A percentile compares a stretch with the other conserved stretches of the same genome.
Conservation (phyloP, 352 stramenopile genomes). For the Phytophthora capsici region DNA sequence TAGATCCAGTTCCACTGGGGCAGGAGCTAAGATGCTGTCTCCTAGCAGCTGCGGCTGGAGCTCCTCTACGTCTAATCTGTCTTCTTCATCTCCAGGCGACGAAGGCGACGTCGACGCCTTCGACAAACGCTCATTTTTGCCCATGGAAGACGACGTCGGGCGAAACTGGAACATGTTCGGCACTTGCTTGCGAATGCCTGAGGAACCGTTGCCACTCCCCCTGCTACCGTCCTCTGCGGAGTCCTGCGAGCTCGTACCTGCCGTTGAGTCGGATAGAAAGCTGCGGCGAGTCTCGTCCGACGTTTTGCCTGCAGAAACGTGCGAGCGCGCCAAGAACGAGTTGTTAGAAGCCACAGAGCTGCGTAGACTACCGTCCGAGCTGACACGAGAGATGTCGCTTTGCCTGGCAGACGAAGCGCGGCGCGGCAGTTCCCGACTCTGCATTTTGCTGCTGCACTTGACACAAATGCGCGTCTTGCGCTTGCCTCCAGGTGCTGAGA, state of each 20-base stretch:
- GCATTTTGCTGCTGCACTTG: slow-evolving; percentile 74
- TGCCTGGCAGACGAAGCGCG: slow-evolving; percentile 41
- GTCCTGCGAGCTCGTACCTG: slow-evolving; percentile 38
- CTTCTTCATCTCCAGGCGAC: slow-evolving; percentile 43
- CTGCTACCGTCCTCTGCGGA: slow-evolving; percentile 40
- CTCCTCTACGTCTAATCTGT: slow-evolving; percentile 44
- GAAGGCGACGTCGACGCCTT: slow-evolving; percentile 44
- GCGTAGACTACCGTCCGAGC: slow-evolving; percentile 38
- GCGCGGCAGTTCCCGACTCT: slow-evolving; percentile 60
- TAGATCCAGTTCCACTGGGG: slow-evolving; percentile 48
- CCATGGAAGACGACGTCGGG: slow-evolving; percentile 43
- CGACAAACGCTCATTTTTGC: slow-evolving; percentile 44
- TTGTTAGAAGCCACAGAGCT: slow-evolving; percentile 36
- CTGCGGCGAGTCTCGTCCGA: slow-evolving; percentile 42
- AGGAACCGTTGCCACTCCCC: slow-evolving; percentile 39
- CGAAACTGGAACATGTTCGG: slow-evolving; percentile 77
- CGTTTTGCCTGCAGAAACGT: slow-evolving; percentile 28
- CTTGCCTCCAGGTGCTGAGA: slow-evolving; percentile 53
- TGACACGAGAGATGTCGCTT: slow-evolving; percentile 40
- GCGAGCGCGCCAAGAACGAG: slow-evolving; percentile 36
- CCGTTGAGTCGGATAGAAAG: slow-evolving; percentile 45
- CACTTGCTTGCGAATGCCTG: slow-evolving; percentile 41
- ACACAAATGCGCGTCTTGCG: slow-evolving; percentile 81
- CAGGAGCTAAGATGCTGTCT: slow-evolving; percentile 30
- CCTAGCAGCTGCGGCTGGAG: slow-evolving; percentile 36